Evolutionary conservation across 2,329 filamentous ascomycete genomes (phyloP).

Genomic region (Calonectria pauciramosa): DNA sequence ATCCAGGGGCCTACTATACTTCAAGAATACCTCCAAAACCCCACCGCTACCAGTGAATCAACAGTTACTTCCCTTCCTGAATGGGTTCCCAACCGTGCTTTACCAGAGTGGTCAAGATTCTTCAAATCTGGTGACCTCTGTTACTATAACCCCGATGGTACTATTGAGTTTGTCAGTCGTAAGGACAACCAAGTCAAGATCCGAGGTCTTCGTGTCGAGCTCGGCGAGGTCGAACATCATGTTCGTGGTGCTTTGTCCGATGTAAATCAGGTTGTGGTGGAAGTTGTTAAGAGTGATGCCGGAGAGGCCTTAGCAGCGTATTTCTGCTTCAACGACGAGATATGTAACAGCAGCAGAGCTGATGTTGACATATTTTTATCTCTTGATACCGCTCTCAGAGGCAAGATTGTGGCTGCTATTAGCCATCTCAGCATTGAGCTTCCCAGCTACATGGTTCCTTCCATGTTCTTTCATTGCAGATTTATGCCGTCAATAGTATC

Average conservation of each 20-base stretch:
- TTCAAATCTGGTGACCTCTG: conserved; percentile 8
- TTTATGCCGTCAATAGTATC: not conserved
- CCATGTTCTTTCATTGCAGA: not conserved
- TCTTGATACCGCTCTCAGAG: not conserved
- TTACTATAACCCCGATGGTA: not conserved
- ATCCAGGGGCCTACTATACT: conserved; percentile 43
- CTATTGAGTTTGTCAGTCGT: not conserved
- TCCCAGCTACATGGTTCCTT: not conserved
- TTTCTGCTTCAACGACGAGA: not conserved
- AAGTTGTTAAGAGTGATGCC: not conserved
- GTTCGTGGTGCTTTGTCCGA: not conserved
- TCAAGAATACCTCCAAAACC: conserved; percentile 34
- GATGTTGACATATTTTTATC: not conserved
- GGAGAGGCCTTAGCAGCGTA: not conserved
- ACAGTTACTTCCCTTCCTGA: conserved; percentile 48
- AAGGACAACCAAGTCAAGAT: conserved; percentile 69
- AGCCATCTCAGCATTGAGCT: not conserved
- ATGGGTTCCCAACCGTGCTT: not conserved
- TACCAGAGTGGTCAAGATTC: not conserved
- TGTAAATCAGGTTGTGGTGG: not conserved
- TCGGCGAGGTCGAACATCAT: conserved; percentile 8
- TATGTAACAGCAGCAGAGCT: not conserved
- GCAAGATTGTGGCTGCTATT: not conserved
- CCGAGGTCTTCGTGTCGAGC: conserved; percentile 59
- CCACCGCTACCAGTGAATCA: conserved; percentile 11